phyloP scores from a whole-genome alignment of 345 rosid genomes.

The Hibiscus syriacus region DNA sequence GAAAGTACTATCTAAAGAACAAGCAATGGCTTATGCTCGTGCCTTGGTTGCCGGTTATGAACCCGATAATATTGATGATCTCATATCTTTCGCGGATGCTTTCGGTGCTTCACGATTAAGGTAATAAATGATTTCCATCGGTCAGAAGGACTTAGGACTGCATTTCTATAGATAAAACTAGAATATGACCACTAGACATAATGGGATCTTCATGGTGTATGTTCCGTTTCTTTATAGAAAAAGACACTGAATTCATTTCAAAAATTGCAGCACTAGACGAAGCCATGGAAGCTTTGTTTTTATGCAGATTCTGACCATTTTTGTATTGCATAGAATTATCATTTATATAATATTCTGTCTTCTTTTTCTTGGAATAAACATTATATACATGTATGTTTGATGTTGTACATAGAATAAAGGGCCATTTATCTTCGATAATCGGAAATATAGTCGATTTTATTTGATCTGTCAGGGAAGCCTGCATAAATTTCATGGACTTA shows the following conservation, averaged over 20 bases:
- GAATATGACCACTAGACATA: too few relatives aligned
- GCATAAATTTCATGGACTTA: slow-evolving; percentile 70
- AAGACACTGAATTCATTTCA: background rate
- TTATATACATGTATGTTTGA: background rate
- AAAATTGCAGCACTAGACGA: background rate
- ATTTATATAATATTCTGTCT: background rate
- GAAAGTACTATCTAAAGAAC: slow-evolving; percentile 81
- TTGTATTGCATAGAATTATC: background rate
- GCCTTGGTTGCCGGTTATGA: slow-evolving; percentile 91
- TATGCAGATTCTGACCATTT: background rate
- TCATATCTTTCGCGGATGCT: slow-evolving; percentile 76
- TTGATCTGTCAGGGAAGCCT: slow-evolving; percentile 60
- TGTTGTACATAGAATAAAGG: background rate
- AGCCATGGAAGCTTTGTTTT: background rate
- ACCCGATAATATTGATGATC: slow-evolving; percentile 55
- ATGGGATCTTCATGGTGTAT: background rate
- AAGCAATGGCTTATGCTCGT: slow-evolving; percentile 97
- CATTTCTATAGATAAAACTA: background rate
- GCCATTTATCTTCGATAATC: background rate
- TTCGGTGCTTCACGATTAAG: slow-evolving; percentile 93
- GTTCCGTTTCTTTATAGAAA: too few relatives aligned
- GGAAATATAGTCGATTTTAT: background rate
- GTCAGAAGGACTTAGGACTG: background rate
- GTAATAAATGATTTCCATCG: slow-evolving; percentile 24
- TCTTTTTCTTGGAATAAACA: background rate